A percentile compares a stretch with the other conserved stretches of the same genome.
These are phyloP conservation scores for Balamuthia mandrillaris DNA, from an alignment of 208 protist genomes.

Conservation along the genomic window DNA sequence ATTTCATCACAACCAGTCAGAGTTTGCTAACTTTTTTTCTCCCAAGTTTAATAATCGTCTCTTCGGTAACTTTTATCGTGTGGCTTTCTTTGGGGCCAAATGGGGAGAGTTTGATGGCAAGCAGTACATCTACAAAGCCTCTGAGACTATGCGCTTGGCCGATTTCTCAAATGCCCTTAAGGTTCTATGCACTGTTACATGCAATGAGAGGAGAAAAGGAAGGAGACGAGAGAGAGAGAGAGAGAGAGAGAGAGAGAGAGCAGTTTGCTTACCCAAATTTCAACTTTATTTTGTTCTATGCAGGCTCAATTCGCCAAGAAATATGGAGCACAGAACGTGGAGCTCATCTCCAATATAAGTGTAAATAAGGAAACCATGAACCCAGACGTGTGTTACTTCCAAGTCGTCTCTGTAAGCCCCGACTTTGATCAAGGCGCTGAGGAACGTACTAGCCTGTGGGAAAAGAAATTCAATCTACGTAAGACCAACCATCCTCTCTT, in stretches of 20 bases:
- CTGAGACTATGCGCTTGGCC: constrained; percentile 14
- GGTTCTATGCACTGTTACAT: neutral
- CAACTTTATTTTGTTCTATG: neutral
- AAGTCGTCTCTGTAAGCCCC: neutral
- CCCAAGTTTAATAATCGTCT: neutral
- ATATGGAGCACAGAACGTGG: constrained; percentile 50
- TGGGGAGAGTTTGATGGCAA: constrained; percentile 54
- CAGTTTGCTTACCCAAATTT: too few species aligned
- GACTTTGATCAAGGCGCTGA: neutral
- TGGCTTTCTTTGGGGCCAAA: constrained; percentile 54
- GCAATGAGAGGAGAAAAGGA: neutral
- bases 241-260: too few species aligned
- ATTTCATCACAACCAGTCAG: neutral
- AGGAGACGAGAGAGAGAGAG: too few species aligned
- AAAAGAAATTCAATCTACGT: neutral
- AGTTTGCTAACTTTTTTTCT: neutral
- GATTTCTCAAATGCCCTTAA: constrained; percentile 54
- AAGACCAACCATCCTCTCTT: neutral
- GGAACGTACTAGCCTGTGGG: neutral
- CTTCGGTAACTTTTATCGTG: constrained; percentile 62
- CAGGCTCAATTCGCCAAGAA: constrained; percentile 43
- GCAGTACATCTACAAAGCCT: constrained; percentile 61
- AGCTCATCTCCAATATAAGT: constrained; percentile 18
- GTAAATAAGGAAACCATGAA: neutral
- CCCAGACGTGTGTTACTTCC: constrained; percentile 27